Percentiles rank a stretch among this genome's conserved stretches.
Conservation (phyloP, 306 rosid species). For the Cyamopsis tetragonoloba region DNA sequence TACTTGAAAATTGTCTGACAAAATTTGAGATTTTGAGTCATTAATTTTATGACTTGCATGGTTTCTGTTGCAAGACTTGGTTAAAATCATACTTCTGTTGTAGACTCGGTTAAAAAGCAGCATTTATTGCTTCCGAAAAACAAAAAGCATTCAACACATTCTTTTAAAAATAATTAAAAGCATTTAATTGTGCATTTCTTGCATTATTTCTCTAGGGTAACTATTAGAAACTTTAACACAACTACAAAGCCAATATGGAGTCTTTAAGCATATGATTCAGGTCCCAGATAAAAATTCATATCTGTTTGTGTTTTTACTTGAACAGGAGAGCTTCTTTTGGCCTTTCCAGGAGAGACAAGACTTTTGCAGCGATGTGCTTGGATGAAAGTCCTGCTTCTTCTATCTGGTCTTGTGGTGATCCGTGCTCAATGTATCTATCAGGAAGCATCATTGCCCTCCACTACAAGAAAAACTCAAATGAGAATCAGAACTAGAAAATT, state of each 20-base stretch:
- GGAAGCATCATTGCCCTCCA: conserved; percentile 73
- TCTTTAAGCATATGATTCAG: conserved; percentile 1
- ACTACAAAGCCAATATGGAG: not conserved
- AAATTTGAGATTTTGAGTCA: not conserved
- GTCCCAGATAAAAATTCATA: not conserved
- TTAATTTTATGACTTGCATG: not conserved
- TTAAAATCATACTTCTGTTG: not conserved
- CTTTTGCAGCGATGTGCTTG: conserved; percentile 53
- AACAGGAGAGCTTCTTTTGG: conserved; percentile 52
- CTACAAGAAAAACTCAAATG: conserved; percentile 31
- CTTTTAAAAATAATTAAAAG: too few species aligned
- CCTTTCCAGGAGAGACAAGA: conserved; percentile 54
- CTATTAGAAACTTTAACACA: not conserved
- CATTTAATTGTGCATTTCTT: too few species aligned
- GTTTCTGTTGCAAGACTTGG: not conserved
- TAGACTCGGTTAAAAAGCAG: too few species aligned
- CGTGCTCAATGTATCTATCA: conserved; percentile 75
- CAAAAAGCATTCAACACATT: too few species aligned
- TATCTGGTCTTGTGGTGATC: conserved; percentile 58
- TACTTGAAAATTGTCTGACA: not conserved
- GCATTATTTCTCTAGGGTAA: not conserved
- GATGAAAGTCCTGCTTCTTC: conserved; percentile 67
- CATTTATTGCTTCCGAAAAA: too few species aligned
- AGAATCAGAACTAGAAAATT: conserved; percentile 6
- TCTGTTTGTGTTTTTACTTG: conserved; percentile 25